Base-by-base conservation (phyloP, 2,329 filamentous ascomycete species). In the Westerdykella aurantiaca region DNA sequence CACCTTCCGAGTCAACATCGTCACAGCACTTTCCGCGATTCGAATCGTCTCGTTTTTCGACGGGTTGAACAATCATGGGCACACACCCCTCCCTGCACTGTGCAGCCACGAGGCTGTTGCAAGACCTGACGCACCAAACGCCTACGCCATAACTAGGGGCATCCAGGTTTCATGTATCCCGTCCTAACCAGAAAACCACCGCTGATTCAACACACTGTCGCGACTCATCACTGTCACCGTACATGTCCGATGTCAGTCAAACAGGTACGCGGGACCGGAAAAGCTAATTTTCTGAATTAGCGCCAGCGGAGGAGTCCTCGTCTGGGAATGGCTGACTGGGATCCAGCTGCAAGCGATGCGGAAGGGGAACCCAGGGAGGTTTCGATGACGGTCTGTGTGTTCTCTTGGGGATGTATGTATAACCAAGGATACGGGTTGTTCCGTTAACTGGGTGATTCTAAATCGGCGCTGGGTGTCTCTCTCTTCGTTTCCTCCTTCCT, bases 181-280 rank as follows among this genome's bases (percentile, higher is more conserved):
- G 11, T 29, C n/a, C 34, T 23, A 44, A 47, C 49, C 25, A 23
- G 10, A 29, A 16, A 34, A 33, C 14, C 22, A 41, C 37, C 42
- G 38, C 25, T 37, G 34, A 38, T 43, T 42, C 38, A 37, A 25
- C 50, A 34, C 47, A 44, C 46, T 42, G 42, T 54, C 52, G 55
- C 48, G 50, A 29, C 25, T 29, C 25, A 9, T 29, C 25, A 51
- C 52, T 47, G 39, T 45, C 43, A 52, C 57, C 53, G 52, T 56
- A 54, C 49, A 46, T 29, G 41, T 44, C 43, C 42, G 47, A 47
- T 40, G 50, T 34, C 42, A 37, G 47, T 50, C 53, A 50, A 57
- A 55, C 53, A 56, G 51, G 48, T 46, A 55, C 49, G 39, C 43
- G 43, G 44, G 38, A 39, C 44, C 33, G 42, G 34, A 12, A 22